Percentiles rank a stretch among this genome's conserved stretches.
These are phyloP conservation scores for Sarocladiaceae sp. DNA, from an alignment of 2,329 filamentous ascomycete species.

Conservation along the genomic window DNA sequence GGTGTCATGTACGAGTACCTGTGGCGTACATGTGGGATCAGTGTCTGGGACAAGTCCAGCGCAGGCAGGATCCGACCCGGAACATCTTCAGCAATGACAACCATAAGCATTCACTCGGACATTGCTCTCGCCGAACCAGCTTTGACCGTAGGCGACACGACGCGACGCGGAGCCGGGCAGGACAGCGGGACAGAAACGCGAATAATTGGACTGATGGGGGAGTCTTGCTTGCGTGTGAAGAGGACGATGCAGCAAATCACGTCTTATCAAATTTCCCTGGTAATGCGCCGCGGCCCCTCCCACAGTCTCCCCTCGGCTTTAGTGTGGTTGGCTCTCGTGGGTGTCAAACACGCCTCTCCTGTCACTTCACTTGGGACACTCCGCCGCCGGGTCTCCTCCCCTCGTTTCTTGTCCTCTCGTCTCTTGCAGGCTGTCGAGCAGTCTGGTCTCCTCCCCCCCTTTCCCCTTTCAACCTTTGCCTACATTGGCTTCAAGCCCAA, in stretches of 20 bases:
- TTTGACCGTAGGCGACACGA: no score
- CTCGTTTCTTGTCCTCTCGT: slow-evolving; percentile 15
- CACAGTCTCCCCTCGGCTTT: background rate
- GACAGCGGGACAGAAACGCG: no score
- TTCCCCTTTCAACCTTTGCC: slow-evolving; percentile 1
- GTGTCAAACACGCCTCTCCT: slow-evolving; percentile 9
- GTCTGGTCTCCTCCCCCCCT: background rate
- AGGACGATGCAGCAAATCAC: slow-evolving; percentile 5
- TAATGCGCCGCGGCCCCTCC: slow-evolving; percentile 6
- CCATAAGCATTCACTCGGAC: no score
- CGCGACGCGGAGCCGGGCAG: slow-evolving; percentile 7
- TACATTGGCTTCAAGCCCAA: slow-evolving; percentile 7
- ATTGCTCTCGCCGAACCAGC: no score
- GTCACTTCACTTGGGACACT: slow-evolving; percentile 9
- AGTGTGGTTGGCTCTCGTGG: slow-evolving; percentile 7
- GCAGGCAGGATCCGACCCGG: background rate
- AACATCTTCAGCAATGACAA: background rate
- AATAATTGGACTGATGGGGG: no score
- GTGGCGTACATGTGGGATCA: no score
- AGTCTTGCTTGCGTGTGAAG: no score
- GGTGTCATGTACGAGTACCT: background rate
- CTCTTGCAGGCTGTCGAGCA: no score
- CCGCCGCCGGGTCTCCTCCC: background rate
- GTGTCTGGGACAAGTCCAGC: no score
- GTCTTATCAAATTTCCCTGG: slow-evolving; percentile 9